phyloP scores from a whole-genome alignment of 2,329 filamentous ascomycete genomes.

The Cladosporium austrohemisphaericum region DNA sequence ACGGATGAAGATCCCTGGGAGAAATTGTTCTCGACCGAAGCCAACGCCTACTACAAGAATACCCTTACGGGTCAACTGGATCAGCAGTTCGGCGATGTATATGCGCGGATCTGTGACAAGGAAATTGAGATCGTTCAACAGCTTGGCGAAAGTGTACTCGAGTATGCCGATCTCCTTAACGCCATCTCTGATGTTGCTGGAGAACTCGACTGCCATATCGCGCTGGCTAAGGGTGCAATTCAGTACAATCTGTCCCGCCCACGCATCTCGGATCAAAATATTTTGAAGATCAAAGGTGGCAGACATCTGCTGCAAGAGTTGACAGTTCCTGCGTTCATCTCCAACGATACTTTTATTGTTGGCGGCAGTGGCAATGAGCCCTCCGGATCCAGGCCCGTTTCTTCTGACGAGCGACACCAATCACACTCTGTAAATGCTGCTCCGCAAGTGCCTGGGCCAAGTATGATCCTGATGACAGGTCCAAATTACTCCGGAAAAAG shows the following conservation, averaged over 20 bases:
- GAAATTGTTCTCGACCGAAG: slow-evolving; percentile 66
- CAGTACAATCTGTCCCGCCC: slow-evolving; percentile 71
- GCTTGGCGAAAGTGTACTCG: slow-evolving; percentile 67
- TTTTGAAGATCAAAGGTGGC: slow-evolving; percentile 71
- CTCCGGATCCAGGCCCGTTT: neutral
- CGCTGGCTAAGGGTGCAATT: slow-evolving; percentile 71
- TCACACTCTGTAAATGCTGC: neutral
- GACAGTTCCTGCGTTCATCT: slow-evolving; percentile 72
- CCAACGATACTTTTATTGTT: slow-evolving; percentile 71
- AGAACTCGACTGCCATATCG: slow-evolving; percentile 80
- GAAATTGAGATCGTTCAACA: slow-evolving; percentile 86
- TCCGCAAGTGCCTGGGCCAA: slow-evolving; percentile 44
- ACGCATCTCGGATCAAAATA: slow-evolving; percentile 63
- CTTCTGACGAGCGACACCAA: neutral
- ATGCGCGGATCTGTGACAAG: slow-evolving; percentile 76
- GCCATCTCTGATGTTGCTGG: slow-evolving; percentile 75
- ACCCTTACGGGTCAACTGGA: slow-evolving; percentile 76
- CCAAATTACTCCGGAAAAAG: slow-evolving; percentile 98
- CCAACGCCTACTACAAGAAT: slow-evolving; percentile 81
- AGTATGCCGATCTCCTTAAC: slow-evolving; percentile 63
- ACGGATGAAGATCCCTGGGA: slow-evolving; percentile 64
- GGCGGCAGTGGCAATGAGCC: slow-evolving; percentile 51
- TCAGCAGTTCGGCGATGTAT: slow-evolving; percentile 75
- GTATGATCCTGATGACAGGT: slow-evolving; percentile 77
- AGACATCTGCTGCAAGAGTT: slow-evolving; percentile 85